Conservation (phyloP, 2,329 filamentous ascomycete species). For the Aplosporella prunicola region DNA sequence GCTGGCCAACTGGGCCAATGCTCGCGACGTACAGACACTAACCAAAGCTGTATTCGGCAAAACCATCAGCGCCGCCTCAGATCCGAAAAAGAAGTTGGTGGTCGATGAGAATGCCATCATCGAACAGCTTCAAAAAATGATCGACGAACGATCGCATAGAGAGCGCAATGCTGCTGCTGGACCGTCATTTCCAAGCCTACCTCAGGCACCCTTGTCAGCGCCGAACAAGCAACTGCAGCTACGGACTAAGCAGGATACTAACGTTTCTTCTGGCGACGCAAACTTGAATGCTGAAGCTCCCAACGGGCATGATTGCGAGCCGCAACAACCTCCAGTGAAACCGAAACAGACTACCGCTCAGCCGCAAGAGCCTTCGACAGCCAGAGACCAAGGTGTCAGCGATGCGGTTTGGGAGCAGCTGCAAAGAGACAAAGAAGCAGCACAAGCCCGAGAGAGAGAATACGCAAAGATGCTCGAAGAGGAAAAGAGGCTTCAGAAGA, state of each 20-base stretch:
- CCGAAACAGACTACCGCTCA: not conserved
- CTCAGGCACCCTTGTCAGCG: too few species aligned
- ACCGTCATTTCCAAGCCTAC: too few species aligned
- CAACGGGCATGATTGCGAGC: too few species aligned
- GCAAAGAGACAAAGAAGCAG: constrained; percentile 2
- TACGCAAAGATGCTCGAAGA: constrained; percentile 10
- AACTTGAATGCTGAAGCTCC: too few species aligned
- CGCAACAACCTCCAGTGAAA: constrained; percentile 9
- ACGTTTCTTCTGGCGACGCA: too few species aligned
- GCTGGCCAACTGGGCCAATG: constrained; percentile 51
- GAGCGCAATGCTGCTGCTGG: too few species aligned
- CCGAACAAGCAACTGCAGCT: not conserved
- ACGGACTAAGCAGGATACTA: constrained; percentile 12
- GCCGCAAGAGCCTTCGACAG: not conserved
- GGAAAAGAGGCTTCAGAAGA: constrained; percentile 11
- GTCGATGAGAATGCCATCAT: constrained; percentile 21
- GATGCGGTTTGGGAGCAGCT: constrained; percentile 2
- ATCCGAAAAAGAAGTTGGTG: constrained; percentile 14
- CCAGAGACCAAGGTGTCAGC: constrained; percentile 5
- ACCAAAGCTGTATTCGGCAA: constrained; percentile 41
- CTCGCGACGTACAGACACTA: constrained; percentile 50
- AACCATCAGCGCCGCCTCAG: constrained; percentile 18
- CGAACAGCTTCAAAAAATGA: constrained; percentile 21
- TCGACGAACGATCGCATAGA: constrained; percentile 23
- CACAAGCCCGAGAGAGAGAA: constrained; percentile 2